phyloP scores from a whole-genome alignment of 1,139 yeast genomes.

The Suhomyces yuchorum region DNA sequence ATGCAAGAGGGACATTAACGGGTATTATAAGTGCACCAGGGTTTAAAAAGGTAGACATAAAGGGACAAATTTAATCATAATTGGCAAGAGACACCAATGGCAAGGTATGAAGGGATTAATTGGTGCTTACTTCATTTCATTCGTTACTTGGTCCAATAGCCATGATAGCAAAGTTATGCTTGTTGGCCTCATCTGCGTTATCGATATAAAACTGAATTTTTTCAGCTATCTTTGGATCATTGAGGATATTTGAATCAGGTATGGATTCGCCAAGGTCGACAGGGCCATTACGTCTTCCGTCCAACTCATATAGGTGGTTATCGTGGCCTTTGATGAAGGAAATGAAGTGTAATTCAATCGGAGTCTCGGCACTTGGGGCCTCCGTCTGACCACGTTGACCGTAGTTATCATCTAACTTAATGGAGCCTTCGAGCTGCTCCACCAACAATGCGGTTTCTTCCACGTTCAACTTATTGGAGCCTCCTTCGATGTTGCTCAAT shows the following conservation, averaged over 20 bases:
- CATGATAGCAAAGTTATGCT: slow-evolving; percentile 65
- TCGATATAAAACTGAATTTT: slow-evolving; percentile 69
- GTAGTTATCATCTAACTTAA: slow-evolving; percentile 54
- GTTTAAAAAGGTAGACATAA: slow-evolving; percentile 77
- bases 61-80: slow-evolving; percentile 67
- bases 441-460: slow-evolving; percentile 46
- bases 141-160: slow-evolving; percentile 55
- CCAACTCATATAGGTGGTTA: slow-evolving; percentile 76
- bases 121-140: not conserved
- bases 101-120: no score
- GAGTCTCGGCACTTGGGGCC: slow-evolving; percentile 71
- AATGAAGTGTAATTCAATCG: slow-evolving; percentile 76
- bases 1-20: slow-evolving; percentile 50
- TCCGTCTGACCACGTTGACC: slow-evolving; percentile 76
- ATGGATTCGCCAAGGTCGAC: slow-evolving; percentile 56
- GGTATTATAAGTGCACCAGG: slow-evolving; percentile 43
- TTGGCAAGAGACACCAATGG: no score
- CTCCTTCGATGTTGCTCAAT: slow-evolving; percentile 17
- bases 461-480: slow-evolving; percentile 4
- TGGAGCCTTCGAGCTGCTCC: slow-evolving; percentile 51
- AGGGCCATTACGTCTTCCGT: slow-evolving; percentile 85
- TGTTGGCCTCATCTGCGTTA: slow-evolving; percentile 58
- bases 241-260: slow-evolving; percentile 49
- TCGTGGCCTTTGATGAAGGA: slow-evolving; percentile 63
- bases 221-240: slow-evolving; percentile 50